These are phyloP conservation scores for Scytalidium lignicola DNA, from an alignment of 2,329 filamentous ascomycete species.

Conservation along the genomic window DNA sequence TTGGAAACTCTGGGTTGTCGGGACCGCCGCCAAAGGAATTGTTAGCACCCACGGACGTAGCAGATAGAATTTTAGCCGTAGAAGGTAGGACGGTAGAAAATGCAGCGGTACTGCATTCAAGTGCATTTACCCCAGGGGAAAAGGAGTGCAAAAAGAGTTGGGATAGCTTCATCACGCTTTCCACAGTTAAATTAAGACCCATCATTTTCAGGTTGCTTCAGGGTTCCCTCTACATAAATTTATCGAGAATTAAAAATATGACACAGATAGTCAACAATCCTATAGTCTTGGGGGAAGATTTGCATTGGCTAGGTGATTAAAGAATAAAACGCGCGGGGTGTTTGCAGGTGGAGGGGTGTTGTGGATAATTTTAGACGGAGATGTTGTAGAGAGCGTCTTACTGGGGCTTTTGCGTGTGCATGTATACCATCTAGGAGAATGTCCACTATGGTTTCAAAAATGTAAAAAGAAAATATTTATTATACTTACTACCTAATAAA, in stretches of 20 bases:
- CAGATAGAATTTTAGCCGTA: conserved; percentile 6
- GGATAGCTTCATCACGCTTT: background rate
- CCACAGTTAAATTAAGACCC: background rate
- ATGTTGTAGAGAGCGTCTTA: too few species aligned
- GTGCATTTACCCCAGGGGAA: background rate
- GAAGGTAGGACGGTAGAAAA: conserved; percentile 6
- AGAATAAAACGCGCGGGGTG: background rate
- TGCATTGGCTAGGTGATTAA: background rate
- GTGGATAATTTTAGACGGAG: too few species aligned
- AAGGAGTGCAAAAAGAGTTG: background rate
- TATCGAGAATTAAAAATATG: too few species aligned
- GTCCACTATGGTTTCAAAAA: too few species aligned
- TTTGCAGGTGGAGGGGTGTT: too few species aligned
- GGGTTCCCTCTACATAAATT: too few species aligned
- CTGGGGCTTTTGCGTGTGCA: too few species aligned
- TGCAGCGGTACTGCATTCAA: conserved; percentile 7
- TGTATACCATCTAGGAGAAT: too few species aligned
- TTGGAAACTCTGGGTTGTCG: conserved; percentile 17
- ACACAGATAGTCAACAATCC: background rate
- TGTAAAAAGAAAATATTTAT: too few species aligned
- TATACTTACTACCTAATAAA: too few species aligned
- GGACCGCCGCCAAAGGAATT: conserved; percentile 4
- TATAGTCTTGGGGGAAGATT: background rate
- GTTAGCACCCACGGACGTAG: conserved; percentile 5
- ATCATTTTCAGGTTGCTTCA: background rate